Conservation (phyloP, 2,329 filamentous ascomycete species). For the Colletotrichum graminicola region DNA sequence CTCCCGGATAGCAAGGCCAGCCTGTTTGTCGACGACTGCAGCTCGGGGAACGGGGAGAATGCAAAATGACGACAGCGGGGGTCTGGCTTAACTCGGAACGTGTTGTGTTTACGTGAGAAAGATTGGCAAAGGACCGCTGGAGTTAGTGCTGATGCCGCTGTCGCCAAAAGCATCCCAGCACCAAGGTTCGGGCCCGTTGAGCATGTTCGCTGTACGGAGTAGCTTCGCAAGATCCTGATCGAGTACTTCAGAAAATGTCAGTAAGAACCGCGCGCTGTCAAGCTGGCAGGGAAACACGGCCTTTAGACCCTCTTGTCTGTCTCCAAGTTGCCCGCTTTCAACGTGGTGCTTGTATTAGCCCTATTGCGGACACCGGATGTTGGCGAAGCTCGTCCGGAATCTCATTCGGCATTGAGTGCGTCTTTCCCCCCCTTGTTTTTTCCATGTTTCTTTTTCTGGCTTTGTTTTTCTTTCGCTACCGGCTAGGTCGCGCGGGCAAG, state of each 20-base stretch:
- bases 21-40: constrained; percentile 8
- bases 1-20: constrained; percentile 19
- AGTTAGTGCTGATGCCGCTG: background rate
- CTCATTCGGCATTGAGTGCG: constrained; percentile 29
- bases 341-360: constrained; percentile 23
- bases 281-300: constrained; percentile 3
- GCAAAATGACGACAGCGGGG: constrained; percentile 21
- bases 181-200: background rate
- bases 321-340: constrained; percentile 13
- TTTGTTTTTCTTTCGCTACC: background rate
- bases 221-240: too few species aligned
- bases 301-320: constrained; percentile 8
- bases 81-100: background rate
- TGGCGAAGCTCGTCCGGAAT: constrained; percentile 21
- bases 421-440: constrained; percentile 15
- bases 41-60: background rate
- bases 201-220: background rate
- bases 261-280: background rate
- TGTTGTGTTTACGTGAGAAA: background rate
- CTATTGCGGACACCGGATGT: constrained; percentile 23
- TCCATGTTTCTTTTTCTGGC: constrained; percentile 1
- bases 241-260: background rate
- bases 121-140: constrained; percentile 6
- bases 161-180: background rate
- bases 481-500: background rate